Conservation (phyloP, 2,329 filamentous ascomycete genomes). For the Ophidiomyces ophidiicola region DNA sequence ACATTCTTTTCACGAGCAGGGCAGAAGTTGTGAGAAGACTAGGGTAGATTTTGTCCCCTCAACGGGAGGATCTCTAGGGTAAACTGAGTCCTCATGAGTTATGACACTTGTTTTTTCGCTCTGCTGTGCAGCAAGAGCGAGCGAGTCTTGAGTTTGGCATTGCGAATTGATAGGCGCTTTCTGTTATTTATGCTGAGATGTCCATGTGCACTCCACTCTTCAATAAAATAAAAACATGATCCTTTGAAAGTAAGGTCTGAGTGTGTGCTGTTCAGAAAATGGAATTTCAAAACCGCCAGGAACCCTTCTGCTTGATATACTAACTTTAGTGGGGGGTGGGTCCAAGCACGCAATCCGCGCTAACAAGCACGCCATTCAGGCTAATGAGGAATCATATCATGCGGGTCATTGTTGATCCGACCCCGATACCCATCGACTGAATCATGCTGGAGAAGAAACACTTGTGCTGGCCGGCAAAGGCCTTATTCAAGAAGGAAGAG, state of each 20-base stretch:
- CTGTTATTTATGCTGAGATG: constrained; percentile 1
- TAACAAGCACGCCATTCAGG: constrained; percentile 10
- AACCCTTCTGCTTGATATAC: constrained; percentile 3
- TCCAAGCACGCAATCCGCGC: constrained; percentile 10
- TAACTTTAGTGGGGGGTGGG: constrained; percentile 2
- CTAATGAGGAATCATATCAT: too few species aligned
- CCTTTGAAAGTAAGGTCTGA: neutral
- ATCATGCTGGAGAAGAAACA: too few species aligned
- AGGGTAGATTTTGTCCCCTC: constrained; percentile 1
- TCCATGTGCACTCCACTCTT: constrained; percentile 3
- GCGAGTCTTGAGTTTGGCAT: neutral
- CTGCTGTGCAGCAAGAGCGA: neutral
- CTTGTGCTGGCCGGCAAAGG: too few species aligned
- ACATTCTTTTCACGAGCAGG: constrained; percentile 56
- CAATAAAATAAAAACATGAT: constrained; percentile 1
- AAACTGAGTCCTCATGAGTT: constrained; percentile 6
- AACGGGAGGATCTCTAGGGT: neutral
- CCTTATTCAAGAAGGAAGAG: too few species aligned
- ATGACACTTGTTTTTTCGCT: constrained; percentile 9
- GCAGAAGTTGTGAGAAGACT: constrained; percentile 20
- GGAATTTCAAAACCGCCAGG: neutral
- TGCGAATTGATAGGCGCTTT: constrained; percentile 1
- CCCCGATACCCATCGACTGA: too few species aligned
- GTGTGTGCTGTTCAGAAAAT: neutral
- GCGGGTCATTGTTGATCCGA: too few species aligned